These are phyloP conservation scores for Conticribra guillardii DNA, from an alignment of 108 stramenopile genomes.

Conservation along the genomic window DNA sequence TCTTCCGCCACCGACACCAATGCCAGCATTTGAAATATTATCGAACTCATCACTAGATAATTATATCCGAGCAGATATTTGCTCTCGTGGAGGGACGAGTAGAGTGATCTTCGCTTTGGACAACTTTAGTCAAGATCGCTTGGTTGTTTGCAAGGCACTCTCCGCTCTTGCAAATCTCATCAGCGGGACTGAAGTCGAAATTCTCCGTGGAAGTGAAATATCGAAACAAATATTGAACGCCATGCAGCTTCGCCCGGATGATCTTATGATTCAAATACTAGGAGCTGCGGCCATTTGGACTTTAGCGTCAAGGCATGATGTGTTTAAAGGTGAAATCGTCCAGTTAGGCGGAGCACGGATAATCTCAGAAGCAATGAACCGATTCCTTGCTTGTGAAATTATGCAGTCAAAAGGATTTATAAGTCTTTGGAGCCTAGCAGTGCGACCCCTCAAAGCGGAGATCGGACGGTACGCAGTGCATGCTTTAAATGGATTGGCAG, in stretches of 20 bases:
- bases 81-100: constrained; percentile 21
- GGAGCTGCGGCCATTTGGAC: constrained; percentile 22
- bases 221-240: constrained; percentile 6
- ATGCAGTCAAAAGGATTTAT: constrained; percentile 31
- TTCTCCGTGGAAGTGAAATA: constrained; percentile 14
- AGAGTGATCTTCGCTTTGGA: constrained; percentile 28
- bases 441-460: constrained; percentile 19
- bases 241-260: neutral
- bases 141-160: constrained; percentile 32
- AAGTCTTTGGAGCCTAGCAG: constrained; percentile 29
- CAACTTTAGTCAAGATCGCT: constrained; percentile 22
- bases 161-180: constrained; percentile 37
- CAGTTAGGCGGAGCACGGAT: constrained; percentile 9
- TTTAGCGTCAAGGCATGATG: constrained; percentile 10
- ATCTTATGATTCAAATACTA: constrained; percentile 6
- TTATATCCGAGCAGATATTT: constrained; percentile 22
- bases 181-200: constrained; percentile 30
- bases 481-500: constrained; percentile 22
- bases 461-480: constrained; percentile 20
- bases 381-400: constrained; percentile 12
- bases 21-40: constrained; percentile 25
- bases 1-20: too few relatives aligned
- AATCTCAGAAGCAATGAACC: constrained; percentile 27
- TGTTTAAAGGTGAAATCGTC: constrained; percentile 22
- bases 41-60: constrained; percentile 30